These are phyloP conservation scores for Saturnispora kantuleensis DNA, from an alignment of 805 yeast species.

Conservation along the genomic window DNA sequence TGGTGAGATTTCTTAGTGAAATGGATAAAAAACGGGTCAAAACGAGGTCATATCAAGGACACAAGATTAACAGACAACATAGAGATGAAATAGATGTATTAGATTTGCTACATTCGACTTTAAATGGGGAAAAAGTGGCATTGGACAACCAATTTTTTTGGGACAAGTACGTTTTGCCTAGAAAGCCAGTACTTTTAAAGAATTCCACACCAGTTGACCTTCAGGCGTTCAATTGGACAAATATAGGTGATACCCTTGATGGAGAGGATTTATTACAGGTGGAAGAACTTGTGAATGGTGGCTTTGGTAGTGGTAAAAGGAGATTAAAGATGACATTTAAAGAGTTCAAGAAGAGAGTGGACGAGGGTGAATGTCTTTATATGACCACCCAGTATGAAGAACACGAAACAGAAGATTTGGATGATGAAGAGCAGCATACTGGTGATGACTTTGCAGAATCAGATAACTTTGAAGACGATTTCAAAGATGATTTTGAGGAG, in stretches of 20 bases:
- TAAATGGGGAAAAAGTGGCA: conserved; percentile 5
- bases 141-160: conserved; percentile 11
- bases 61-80: conserved; percentile 1
- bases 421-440: conserved; percentile 15
- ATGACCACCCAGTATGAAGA: conserved; percentile 62
- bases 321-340: conserved; percentile 41
- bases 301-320: conserved; percentile 58
- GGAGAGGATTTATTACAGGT: conserved; percentile 33
- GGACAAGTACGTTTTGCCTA: conserved; percentile 9
- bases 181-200: conserved; percentile 13
- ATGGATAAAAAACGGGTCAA: conserved; percentile 3
- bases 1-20: neutral
- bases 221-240: conserved; percentile 7
- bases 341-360: conserved; percentile 36
- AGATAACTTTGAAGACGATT: conserved; percentile 19
- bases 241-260: conserved; percentile 9
- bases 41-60: conserved; percentile 4
- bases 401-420: conserved; percentile 33
- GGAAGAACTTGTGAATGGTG: conserved; percentile 48
- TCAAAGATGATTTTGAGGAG: conserved; percentile 15
- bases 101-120: neutral
- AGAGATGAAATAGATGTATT: conserved; percentile 7
- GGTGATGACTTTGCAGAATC: conserved; percentile 9
- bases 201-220: conserved; percentile 2
- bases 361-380: conserved; percentile 35